Conservation (phyloP, 768 basidiomycete genomes). For the Mycena leptocephala region DNA sequence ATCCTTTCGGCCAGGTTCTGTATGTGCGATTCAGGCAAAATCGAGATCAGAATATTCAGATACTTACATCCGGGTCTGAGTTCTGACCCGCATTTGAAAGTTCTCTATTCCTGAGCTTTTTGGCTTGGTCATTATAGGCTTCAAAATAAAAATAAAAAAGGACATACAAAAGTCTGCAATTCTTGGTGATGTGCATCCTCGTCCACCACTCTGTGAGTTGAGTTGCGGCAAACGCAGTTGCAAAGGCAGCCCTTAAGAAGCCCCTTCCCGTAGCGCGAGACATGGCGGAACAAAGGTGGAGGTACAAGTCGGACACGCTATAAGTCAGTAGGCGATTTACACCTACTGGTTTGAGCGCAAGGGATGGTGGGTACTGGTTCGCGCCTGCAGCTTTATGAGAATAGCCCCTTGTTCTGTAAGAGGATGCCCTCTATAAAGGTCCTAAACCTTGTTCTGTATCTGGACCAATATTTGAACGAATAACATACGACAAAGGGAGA, state of each 20-base stretch:
- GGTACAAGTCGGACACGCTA: neutral
- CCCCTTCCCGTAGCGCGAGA: neutral
- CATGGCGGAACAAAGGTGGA: neutral
- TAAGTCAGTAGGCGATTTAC: neutral
- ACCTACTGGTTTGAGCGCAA: neutral
- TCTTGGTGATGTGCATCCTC: neutral
- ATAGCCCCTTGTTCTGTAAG: neutral
- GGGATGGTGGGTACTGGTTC: neutral
- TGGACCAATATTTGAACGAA: too few species aligned
- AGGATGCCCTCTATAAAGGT: too few species aligned
- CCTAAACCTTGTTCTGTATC: too few species aligned
- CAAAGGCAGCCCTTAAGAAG: neutral
- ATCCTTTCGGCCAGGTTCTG: neutral
- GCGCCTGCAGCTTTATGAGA: neutral
- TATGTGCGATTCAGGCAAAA: neutral
- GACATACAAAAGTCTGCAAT: neutral
- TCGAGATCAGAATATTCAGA: neutral
- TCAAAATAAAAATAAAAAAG: neutral
- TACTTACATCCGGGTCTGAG: neutral
- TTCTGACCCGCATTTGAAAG: neutral
- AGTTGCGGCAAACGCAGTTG: neutral
- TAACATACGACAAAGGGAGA: too few species aligned
- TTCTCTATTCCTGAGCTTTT: neutral
- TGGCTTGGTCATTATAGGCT: neutral
- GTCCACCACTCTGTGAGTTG: neutral